Evolutionary conservation across 2,329 filamentous ascomycete genomes (phyloP).

Genomic region (Aspergillus floridensis): DNA sequence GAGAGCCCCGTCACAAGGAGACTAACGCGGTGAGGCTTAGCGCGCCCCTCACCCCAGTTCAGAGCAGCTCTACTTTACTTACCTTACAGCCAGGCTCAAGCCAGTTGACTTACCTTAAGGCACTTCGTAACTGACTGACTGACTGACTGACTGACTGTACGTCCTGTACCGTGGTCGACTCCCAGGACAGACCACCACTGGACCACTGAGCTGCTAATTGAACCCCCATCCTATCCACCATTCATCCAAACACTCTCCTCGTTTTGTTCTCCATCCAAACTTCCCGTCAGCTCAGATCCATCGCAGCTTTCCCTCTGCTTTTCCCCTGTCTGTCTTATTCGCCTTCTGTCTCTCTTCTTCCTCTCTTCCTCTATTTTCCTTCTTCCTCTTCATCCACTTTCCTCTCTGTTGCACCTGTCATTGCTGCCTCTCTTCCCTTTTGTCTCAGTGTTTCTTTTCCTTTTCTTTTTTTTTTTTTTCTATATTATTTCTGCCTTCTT

Average conservation of each 20-base stretch:
- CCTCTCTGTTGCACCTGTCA: conserved; percentile 7
- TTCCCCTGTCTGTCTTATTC: conserved; percentile 12
- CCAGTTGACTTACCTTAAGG: too few relatives aligned
- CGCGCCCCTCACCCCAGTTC: conserved; percentile 16
- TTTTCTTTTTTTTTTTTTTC: conserved; percentile 1
- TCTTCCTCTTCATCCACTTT: conserved; percentile 16
- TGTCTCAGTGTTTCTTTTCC: conserved; percentile 17
- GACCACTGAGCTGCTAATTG: too few relatives aligned
- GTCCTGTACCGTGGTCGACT: too few relatives aligned
- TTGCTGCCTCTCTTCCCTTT: conserved; percentile 15
- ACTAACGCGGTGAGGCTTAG: conserved; percentile 21
- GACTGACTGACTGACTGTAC: too few relatives aligned
- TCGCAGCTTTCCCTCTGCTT: conserved; percentile 22
- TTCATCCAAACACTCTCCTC: conserved; percentile 22
- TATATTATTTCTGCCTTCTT: conserved; percentile 1
- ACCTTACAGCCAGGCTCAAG: too few relatives aligned
- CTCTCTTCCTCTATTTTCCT: conserved; percentile 14
- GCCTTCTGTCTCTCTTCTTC: conserved; percentile 9
- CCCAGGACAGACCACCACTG: too few relatives aligned
- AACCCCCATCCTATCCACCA: background rate
- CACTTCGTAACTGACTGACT: too few relatives aligned
- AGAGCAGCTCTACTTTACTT: conserved; percentile 21
- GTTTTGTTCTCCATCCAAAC: conserved; percentile 18
- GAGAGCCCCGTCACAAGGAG: conserved; percentile 1
- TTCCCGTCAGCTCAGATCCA: conserved; percentile 19